Percentiles rank a stretch among this genome's conserved stretches.
These are phyloP conservation scores for Xerocomellus intermedius DNA, from an alignment of 768 basidiomycete species.

Conservation along the genomic window DNA sequence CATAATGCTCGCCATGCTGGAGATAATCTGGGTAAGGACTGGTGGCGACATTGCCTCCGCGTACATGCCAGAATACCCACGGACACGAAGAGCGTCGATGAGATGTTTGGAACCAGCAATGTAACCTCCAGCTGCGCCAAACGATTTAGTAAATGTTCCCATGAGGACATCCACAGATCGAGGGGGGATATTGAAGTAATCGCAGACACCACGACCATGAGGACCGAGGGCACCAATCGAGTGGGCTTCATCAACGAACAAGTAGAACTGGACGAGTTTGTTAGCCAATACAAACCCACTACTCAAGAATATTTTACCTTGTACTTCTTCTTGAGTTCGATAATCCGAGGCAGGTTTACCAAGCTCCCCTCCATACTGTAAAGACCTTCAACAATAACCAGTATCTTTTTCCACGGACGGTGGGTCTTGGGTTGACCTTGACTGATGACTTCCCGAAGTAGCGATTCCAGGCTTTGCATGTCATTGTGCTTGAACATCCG, in stretches of 20 bases:
- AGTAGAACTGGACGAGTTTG: conserved; percentile 67
- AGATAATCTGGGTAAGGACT: conserved; percentile 85
- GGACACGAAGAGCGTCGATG: conserved; percentile 78
- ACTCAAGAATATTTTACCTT: conserved; percentile 56
- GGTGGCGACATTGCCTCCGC: conserved; percentile 90
- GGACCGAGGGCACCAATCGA: conserved; percentile 96
- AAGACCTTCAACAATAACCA: conserved; percentile 91
- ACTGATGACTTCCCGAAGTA: conserved; percentile 88
- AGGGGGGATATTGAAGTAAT: conserved; percentile 89
- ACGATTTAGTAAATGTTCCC: conserved; percentile 98
- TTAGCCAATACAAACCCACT: not conserved
- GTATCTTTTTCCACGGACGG: conserved; percentile 98
- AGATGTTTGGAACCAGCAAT: conserved; percentile 80
- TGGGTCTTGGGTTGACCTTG: conserved; percentile 98
- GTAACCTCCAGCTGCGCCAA: conserved; percentile 94
- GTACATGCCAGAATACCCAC: conserved; percentile 80
- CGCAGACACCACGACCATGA: conserved; percentile 89
- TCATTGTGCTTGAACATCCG: conserved; percentile 98
- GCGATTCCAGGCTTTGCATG: conserved; percentile 73
- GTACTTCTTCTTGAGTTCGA: conserved; percentile 91
- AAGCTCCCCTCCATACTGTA: conserved; percentile 99
- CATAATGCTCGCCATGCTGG: conserved; percentile 97
- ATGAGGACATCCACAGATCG: conserved; percentile 86
- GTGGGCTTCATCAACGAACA: conserved; percentile 97
- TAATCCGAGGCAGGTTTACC: conserved; percentile 74